Conservation (phyloP, 148 eudicot genomes). For the Rhododendron ovatum region DNA sequence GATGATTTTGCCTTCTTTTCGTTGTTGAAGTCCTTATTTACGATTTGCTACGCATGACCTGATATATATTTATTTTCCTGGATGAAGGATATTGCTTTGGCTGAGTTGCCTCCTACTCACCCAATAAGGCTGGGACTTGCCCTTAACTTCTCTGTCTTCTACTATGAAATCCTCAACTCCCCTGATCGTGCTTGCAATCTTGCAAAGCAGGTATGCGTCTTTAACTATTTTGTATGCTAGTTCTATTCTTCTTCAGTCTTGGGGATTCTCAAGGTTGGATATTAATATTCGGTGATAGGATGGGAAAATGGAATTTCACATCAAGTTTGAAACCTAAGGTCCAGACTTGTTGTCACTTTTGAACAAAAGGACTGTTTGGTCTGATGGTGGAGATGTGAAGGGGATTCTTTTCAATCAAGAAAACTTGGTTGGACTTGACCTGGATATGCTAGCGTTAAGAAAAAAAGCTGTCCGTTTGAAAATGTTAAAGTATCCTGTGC, state of each 20-base stretch:
- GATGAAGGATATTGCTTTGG: slow-evolving; percentile 64
- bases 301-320: neutral
- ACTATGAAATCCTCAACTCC: slow-evolving; percentile 76
- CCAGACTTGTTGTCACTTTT: neutral
- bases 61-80: slow-evolving; percentile 7
- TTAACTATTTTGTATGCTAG: neutral
- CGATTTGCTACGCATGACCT: neutral
- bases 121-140: slow-evolving; percentile 94
- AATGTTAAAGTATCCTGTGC: neutral
- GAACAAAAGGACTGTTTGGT: neutral
- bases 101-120: slow-evolving; percentile 78
- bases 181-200: slow-evolving; percentile 84
- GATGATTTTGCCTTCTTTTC: neutral
- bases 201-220: slow-evolving; percentile 60
- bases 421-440: neutral
- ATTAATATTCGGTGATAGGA: neutral
- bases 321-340: neutral
- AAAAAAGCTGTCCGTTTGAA: neutral
- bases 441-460: neutral
- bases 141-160: slow-evolving; percentile 82
- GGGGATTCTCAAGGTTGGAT: neutral
- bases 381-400: neutral
- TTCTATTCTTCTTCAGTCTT: neutral
- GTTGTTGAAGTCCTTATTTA: neutral
- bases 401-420: neutral